Conservation (phyloP, 441 rosid genomes). For the Macaranga tanarius region DNA sequence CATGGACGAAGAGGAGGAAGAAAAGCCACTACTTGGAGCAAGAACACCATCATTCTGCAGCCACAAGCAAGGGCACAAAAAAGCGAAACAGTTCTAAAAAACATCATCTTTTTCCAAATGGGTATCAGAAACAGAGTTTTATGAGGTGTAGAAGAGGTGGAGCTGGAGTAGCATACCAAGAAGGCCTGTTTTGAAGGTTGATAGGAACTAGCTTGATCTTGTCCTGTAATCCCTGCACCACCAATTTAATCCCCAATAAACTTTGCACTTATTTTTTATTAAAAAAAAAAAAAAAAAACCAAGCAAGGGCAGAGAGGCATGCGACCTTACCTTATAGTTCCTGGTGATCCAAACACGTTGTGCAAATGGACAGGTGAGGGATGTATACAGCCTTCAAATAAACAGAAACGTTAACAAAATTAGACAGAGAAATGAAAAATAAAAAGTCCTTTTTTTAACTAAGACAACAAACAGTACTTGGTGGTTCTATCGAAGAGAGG, state of each 20-base stretch:
- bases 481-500: too few relatives aligned
- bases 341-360: slow-evolving; percentile 57
- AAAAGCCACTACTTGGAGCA: neutral
- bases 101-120: slow-evolving; percentile 12
- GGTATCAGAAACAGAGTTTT: neutral
- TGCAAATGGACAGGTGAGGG: slow-evolving; percentile 43
- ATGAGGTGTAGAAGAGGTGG: neutral
- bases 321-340: slow-evolving; percentile 38
- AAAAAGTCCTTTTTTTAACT: too few relatives aligned
- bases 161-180: slow-evolving; percentile 36
- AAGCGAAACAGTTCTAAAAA: slow-evolving; percentile 27
- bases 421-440: neutral
- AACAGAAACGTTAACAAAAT: neutral
- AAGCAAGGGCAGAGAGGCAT: neutral
- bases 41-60: slow-evolving; percentile 1
- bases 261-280: too few relatives aligned
- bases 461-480: neutral
- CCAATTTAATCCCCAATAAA: too few relatives aligned
- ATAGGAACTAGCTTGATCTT: slow-evolving; percentile 43
- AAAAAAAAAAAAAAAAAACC: neutral
- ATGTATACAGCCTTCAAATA: slow-evolving; percentile 37
- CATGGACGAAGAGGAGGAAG: slow-evolving; percentile 3
- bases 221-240: slow-evolving; percentile 51
- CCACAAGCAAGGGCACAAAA: slow-evolving; percentile 9
- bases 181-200: slow-evolving; percentile 46